These are phyloP conservation scores for Rhynchospora tenuis DNA, from an alignment of 176 grass and related monocot species.

Conservation along the genomic window DNA sequence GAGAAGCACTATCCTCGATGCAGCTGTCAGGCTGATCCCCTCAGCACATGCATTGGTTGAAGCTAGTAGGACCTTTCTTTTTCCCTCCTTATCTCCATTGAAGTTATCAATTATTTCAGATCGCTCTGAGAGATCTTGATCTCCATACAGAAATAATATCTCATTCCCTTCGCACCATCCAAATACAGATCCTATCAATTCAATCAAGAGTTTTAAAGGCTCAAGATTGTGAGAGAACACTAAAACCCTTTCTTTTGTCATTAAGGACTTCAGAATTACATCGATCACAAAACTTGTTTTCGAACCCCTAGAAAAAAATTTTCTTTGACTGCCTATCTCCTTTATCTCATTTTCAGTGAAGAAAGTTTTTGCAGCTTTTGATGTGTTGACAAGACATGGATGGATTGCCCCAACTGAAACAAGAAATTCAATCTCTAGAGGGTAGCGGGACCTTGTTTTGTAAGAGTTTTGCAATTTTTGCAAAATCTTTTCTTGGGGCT, in stretches of 20 bases:
- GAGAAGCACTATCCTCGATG: constrained; percentile 78
- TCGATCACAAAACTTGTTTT: constrained; percentile 84
- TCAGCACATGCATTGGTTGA: constrained; percentile 91
- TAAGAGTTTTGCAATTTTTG: constrained; percentile 34
- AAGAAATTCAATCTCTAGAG: constrained; percentile 71
- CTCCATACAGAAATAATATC: constrained; percentile 61
- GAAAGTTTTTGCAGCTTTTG: constrained; percentile 33
- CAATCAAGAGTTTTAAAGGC: constrained; percentile 52
- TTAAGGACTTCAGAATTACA: constrained; percentile 59
- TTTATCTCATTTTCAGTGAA: constrained; percentile 48
- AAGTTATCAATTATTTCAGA: constrained; percentile 77
- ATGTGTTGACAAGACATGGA: constrained; percentile 64
- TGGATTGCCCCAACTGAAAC: constrained; percentile 70
- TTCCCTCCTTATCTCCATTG: constrained; percentile 42
- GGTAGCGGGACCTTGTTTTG: constrained; percentile 22
- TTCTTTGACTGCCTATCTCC: constrained; percentile 32
- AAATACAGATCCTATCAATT: constrained; percentile 50
- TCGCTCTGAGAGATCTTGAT: constrained; percentile 60
- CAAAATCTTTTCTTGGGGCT: constrained; percentile 62
- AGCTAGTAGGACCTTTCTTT: constrained; percentile 73
- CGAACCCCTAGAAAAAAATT: constrained; percentile 35
- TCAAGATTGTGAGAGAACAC: constrained; percentile 88
- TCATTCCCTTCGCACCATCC: constrained; percentile 70
- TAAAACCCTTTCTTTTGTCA: constrained; percentile 69
- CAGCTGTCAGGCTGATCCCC: constrained; percentile 84